A percentile compares a stretch with the other conserved stretches of the same genome.
Conservation (phyloP, 805 yeast genomes). For the Saturnispora gosingensis region DNA sequence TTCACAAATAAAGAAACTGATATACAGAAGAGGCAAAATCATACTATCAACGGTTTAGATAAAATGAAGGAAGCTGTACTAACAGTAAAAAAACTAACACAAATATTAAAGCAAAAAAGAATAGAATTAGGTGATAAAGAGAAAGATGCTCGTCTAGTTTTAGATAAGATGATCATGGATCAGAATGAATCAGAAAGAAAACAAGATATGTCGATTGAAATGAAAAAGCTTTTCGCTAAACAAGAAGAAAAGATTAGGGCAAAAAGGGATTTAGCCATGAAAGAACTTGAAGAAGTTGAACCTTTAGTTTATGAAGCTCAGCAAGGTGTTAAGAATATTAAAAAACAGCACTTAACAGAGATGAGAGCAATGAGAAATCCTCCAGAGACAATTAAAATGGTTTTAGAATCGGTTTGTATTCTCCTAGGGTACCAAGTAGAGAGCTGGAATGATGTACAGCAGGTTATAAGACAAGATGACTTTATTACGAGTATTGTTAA, state of each 20-base stretch:
- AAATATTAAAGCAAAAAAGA: conserved; percentile 45
- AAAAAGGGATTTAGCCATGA: conserved; percentile 45
- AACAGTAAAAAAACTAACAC: conserved; percentile 53
- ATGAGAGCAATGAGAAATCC: conserved; percentile 84
- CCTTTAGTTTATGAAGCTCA: conserved; percentile 83
- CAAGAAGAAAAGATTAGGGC: conserved; percentile 55
- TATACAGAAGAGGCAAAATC: conserved; percentile 60
- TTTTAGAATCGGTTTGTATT: conserved; percentile 81
- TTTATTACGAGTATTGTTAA: conserved; percentile 75
- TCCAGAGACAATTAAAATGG: conserved; percentile 75
- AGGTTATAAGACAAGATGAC: conserved; percentile 74
- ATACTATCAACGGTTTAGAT: conserved; percentile 63
- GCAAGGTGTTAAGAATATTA: conserved; percentile 82
- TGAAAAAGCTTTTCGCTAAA: conserved; percentile 55
- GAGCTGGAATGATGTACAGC: conserved; percentile 77
- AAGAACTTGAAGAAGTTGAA: conserved; percentile 66
- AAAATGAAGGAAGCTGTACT: conserved; percentile 69
- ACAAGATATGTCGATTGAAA: conserved; percentile 72
- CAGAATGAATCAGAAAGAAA: conserved; percentile 91
- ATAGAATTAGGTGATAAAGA: conserved; percentile 45
- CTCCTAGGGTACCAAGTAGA: conserved; percentile 62
- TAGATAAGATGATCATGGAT: conserved; percentile 66
- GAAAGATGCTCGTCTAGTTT: conserved; percentile 57
- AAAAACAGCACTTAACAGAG: conserved; percentile 87
- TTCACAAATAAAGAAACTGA: conserved; percentile 36